A percentile compares a stretch with the other conserved stretches of the same genome.
Conservation (phyloP, 1,284 basidiomycete species). For the Mycena sp. region DNA sequence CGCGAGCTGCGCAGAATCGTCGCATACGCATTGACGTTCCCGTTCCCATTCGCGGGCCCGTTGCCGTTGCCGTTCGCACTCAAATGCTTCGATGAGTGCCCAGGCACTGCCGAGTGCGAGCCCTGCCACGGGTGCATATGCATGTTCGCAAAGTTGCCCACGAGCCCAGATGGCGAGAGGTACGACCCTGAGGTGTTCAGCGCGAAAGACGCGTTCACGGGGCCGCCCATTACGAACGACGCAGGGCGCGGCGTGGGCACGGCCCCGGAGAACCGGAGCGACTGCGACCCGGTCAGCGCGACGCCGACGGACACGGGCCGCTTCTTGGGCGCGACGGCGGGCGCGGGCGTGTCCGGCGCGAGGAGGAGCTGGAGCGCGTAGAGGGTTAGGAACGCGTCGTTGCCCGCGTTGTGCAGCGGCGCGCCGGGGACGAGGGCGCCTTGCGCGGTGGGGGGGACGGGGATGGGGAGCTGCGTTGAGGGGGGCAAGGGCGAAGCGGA, state of each 20-base stretch:
- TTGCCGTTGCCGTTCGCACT: no score
- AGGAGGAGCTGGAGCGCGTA: conserved; percentile 72
- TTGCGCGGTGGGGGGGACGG: conserved; percentile 26
- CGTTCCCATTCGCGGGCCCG: no score
- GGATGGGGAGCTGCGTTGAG: conserved; percentile 18
- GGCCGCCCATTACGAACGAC: conserved; percentile 15
- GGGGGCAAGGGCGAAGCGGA: conserved; percentile 20
- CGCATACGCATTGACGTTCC: no score
- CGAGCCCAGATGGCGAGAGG: conserved; percentile 10
- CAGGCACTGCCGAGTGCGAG: no score
- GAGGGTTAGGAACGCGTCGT: conserved; percentile 73
- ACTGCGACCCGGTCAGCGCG: no score
- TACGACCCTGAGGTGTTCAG: not conserved
- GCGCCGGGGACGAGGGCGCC: conserved; percentile 49
- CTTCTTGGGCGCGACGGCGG: conserved; percentile 34
- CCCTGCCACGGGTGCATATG: no score
- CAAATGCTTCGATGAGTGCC: no score
- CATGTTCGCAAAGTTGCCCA: conserved; percentile 21
- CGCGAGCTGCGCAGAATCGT: no score
- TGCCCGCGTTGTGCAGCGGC: conserved; percentile 72
- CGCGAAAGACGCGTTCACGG: no score
- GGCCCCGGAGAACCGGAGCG: no score
- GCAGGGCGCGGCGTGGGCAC: conserved; percentile 5
- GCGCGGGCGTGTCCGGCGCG: conserved; percentile 51
- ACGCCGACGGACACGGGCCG: no score